Percentiles rank a stretch among this genome's conserved stretches.
Conservation (phyloP, 2,329 filamentous ascomycete genomes). For the Neophaeococcomyces aloes region DNA sequence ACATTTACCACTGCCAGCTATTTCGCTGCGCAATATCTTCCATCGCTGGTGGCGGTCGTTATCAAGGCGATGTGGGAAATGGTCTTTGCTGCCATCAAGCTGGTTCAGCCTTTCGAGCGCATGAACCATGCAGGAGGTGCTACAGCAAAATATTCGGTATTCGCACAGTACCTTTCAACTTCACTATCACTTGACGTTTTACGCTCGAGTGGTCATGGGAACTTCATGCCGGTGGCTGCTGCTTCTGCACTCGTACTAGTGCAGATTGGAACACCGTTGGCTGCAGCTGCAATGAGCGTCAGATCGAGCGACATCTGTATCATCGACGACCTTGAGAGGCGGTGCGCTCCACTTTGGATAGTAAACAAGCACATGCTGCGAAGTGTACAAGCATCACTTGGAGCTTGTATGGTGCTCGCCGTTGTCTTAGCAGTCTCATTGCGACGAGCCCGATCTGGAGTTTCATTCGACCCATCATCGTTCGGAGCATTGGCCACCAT, state of each 20-base stretch:
- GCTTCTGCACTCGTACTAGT: constrained; percentile 8
- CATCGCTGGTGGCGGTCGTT: constrained; percentile 6
- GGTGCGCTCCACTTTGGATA: constrained; percentile 13
- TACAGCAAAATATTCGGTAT: constrained; percentile 7
- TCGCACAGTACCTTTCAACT: constrained; percentile 13
- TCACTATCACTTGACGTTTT: constrained; percentile 7
- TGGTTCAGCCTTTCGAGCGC: constrained; percentile 17
- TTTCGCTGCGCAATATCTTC: constrained; percentile 5
- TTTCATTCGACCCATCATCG: constrained; percentile 12
- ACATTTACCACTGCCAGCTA: constrained; percentile 1
- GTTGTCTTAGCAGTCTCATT: constrained; percentile 8
- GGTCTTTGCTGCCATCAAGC: constrained; percentile 12
- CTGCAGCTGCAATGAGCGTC: constrained; percentile 10
- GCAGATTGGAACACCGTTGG: constrained; percentile 7
- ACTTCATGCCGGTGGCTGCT: constrained; percentile 8
- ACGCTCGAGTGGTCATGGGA: constrained; percentile 4
- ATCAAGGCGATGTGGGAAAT: constrained; percentile 11
- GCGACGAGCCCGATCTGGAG: constrained; percentile 5
- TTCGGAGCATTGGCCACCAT: constrained; percentile 12
- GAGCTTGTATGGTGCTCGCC: constrained; percentile 6
- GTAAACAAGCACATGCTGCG: constrained; percentile 10
- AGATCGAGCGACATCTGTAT: constrained; percentile 9
- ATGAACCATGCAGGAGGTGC: constrained; percentile 9
- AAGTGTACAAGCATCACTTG: constrained; percentile 8
- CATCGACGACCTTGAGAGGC: background rate